A percentile compares a stretch with the other conserved stretches of the same genome.
Evolutionary conservation across 371 early-diverging fungal species (phyloP).

Genomic region (Capniomyces stellatus): DNA sequence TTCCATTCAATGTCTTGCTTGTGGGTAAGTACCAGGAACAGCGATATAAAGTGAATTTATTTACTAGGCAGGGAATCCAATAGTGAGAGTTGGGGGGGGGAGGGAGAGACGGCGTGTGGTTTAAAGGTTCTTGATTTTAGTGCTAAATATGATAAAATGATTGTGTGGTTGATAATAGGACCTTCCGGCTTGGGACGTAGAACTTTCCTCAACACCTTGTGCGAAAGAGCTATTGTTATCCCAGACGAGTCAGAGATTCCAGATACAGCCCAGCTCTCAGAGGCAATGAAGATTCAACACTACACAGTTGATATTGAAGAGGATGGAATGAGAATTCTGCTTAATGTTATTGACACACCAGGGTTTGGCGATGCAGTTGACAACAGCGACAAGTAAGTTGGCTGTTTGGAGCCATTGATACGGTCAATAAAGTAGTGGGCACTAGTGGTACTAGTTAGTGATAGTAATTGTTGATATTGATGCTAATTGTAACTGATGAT

Average conservation of each 20-base stretch:
- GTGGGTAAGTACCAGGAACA: slow-evolving; percentile 52
- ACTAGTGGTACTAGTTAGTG: slow-evolving; percentile 72
- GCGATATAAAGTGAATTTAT: too few species aligned
- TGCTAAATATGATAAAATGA: too few species aligned
- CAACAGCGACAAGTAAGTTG: slow-evolving; percentile 73
- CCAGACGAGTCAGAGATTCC: slow-evolving; percentile 59
- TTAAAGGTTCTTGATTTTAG: too few species aligned
- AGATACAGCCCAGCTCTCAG: slow-evolving; percentile 71
- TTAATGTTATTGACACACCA: slow-evolving; percentile 91
- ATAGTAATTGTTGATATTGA: too few species aligned
- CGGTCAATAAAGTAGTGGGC: slow-evolving; percentile 88
- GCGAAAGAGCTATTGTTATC: slow-evolving; percentile 46
- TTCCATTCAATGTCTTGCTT: slow-evolving; percentile 90
- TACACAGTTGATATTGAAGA: slow-evolving; percentile 80
- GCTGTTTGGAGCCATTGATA: too few species aligned
- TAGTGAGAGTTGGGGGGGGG: too few species aligned
- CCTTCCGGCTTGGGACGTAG: slow-evolving; percentile 79
- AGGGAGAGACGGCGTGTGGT: too few species aligned
- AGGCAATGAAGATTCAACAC: slow-evolving; percentile 70
- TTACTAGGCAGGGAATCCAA: too few species aligned
- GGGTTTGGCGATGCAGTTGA: slow-evolving; percentile 92
- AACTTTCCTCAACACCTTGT: slow-evolving; percentile 95
- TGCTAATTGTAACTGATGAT: slow-evolving; percentile 75
- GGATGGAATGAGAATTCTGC: slow-evolving; percentile 81
- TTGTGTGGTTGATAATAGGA: slow-evolving; percentile 4